Percentiles rank a stretch among this genome's conserved stretches.
phyloP scores from a whole-genome alignment of 1,284 basidiomycete genomes.

The Puccinia horiana region DNA sequence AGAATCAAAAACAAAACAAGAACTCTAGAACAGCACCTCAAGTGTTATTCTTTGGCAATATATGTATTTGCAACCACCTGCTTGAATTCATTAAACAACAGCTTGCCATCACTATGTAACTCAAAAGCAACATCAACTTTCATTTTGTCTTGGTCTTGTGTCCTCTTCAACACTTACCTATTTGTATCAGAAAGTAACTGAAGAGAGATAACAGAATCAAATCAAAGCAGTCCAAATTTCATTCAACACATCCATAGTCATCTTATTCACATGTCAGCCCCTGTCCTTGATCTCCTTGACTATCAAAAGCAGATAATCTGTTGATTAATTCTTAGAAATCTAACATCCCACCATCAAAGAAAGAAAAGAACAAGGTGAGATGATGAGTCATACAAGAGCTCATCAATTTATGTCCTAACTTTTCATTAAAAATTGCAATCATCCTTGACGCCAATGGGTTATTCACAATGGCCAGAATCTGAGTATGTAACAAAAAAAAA shows the following conservation, averaged over 20 bases:
- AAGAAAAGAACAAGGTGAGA: not conserved
- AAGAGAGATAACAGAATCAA: not conserved
- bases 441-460: slow-evolving; percentile 94
- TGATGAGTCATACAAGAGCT: not conserved
- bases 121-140: not conserved
- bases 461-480: slow-evolving; percentile 93
- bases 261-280: slow-evolving; percentile 76
- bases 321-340: slow-evolving; percentile 99
- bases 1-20: not conserved
- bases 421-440: slow-evolving; percentile 99
- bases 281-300: slow-evolving; percentile 90
- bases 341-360: slow-evolving; percentile 83
- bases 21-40: slow-evolving; percentile 75
- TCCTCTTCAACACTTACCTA: slow-evolving; percentile 63
- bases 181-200: slow-evolving; percentile 96
- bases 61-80: slow-evolving; percentile 94
- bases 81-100: slow-evolving; percentile 95
- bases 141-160: too few species aligned
- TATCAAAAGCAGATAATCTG: slow-evolving; percentile 93
- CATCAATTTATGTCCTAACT: slow-evolving; percentile 60
- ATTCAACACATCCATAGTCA: too few species aligned
- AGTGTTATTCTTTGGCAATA: slow-evolving; percentile 97
- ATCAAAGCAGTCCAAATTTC: not conserved
- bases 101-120: slow-evolving; percentile 80
- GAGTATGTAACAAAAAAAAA: not conserved